Evolutionary conservation across 148 eudicot species (phyloP).

Genomic region (Camellia lanceoleosa): DNA sequence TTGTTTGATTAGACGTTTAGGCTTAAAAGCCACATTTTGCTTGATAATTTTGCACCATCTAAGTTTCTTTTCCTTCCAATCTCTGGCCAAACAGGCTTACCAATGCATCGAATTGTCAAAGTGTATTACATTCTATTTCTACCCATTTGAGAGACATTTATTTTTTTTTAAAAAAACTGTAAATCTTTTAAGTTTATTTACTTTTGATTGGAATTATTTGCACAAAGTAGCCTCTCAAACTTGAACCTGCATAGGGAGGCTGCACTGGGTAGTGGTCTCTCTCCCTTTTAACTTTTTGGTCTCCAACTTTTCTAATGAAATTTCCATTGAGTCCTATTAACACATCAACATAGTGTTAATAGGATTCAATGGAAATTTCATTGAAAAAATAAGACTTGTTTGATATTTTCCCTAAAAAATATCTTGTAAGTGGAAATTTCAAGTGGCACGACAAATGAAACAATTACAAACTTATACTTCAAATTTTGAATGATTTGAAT

Average conservation of each 20-base stretch:
- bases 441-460: neutral
- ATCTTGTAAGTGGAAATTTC: neutral
- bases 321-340: no score
- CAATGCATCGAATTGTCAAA: neutral
- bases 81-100: conserved; percentile 1
- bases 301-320: no score
- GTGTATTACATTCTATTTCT: neutral
- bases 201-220: neutral
- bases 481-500: neutral
- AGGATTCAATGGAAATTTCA: no score
- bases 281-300: neutral
- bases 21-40: neutral
- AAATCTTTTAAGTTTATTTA: neutral
- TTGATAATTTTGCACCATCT: neutral
- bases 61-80: neutral
- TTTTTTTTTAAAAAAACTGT: neutral
- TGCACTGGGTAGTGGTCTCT: neutral
- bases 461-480: neutral
- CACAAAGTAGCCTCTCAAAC: neutral
- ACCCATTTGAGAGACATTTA: neutral
- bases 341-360: no score
- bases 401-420: neutral
- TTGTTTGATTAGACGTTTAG: neutral
- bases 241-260: neutral
- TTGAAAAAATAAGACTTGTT: no score